Conservation (phyloP, 23 red algal species). For the Agarophyton chilense region DNA sequence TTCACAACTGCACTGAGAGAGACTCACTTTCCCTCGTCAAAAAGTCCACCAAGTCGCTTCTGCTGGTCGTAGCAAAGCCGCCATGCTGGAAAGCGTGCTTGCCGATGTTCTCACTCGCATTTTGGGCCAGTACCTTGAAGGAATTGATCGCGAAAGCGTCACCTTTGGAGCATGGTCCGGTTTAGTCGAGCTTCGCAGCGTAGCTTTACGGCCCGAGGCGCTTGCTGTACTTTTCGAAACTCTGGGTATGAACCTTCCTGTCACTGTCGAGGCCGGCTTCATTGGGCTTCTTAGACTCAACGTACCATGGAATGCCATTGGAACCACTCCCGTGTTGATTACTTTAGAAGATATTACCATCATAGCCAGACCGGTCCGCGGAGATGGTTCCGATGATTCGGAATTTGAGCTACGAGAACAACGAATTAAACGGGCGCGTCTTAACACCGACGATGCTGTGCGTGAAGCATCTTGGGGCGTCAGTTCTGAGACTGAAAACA, state of each 20-base stretch:
- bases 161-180: constrained; percentile 87
- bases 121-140: constrained; percentile 88
- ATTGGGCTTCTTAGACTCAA: constrained; percentile 75
- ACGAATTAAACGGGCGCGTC: constrained; percentile 64
- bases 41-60: no score
- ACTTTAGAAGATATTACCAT: constrained; percentile 71
- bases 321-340: constrained; percentile 74
- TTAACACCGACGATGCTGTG: constrained; percentile 84
- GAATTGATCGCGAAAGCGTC: constrained; percentile 81
- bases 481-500: not conserved
- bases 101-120: constrained; percentile 85
- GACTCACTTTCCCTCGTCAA: no score
- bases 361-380: constrained; percentile 57
- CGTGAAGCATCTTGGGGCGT: constrained; percentile 73
- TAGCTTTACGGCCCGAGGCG: constrained; percentile 85
- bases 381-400: constrained; percentile 46
- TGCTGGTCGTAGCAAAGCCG: not conserved
- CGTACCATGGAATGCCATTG: constrained; percentile 92
- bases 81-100: constrained; percentile 82
- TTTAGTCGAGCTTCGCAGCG: constrained; percentile 74
- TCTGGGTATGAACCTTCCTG: constrained; percentile 69
- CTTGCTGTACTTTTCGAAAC: constrained; percentile 82
- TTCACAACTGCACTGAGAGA: no score
- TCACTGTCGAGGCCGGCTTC: constrained; percentile 74
- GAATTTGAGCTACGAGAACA: constrained; percentile 60